Evolutionary conservation across 2,329 filamentous ascomycete species (phyloP).

Genomic region (Hysterium pulicare): DNA sequence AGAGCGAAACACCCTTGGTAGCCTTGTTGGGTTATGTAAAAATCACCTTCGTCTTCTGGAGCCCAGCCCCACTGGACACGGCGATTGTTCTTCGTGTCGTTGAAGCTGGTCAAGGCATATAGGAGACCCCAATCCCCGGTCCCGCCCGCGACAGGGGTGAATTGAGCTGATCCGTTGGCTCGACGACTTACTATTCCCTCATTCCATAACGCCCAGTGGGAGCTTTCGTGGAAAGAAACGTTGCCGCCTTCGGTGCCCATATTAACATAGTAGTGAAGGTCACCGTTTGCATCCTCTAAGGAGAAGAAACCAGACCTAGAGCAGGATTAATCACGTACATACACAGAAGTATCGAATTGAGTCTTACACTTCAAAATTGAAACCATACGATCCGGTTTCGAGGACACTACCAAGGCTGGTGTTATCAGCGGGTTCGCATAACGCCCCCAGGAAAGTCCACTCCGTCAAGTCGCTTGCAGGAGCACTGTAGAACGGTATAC

Average conservation of each 20-base stretch:
- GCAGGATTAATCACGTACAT: background rate
- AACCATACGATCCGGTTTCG: slow-evolving; percentile 45
- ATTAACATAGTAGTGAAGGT: slow-evolving; percentile 44
- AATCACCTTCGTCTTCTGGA: slow-evolving; percentile 43
- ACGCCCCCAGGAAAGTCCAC: slow-evolving; percentile 47
- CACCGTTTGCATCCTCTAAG: slow-evolving; percentile 41
- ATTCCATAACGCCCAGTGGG: slow-evolving; percentile 47
- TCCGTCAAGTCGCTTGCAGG: slow-evolving; percentile 43
- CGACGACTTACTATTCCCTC: slow-evolving; percentile 42
- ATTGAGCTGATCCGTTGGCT: slow-evolving; percentile 44
- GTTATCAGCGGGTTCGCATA: slow-evolving; percentile 45
- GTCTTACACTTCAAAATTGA: slow-evolving; percentile 46
- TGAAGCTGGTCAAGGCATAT: slow-evolving; percentile 47
- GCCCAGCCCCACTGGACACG: slow-evolving; percentile 49
- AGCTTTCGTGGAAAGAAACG: slow-evolving; percentile 37
- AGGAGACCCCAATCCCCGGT: slow-evolving; percentile 44
- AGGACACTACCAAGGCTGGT: slow-evolving; percentile 40
- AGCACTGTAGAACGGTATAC: slow-evolving; percentile 47
- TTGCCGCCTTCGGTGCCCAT: slow-evolving; percentile 46
- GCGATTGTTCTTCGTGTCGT: slow-evolving; percentile 48
- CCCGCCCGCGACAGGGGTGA: slow-evolving; percentile 44
- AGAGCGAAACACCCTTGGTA: slow-evolving; percentile 45
- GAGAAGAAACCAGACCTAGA: slow-evolving; percentile 44
- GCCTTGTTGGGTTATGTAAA: slow-evolving; percentile 41
- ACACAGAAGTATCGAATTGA: too few relatives aligned